Percentiles rank a stretch among this genome's conserved stretches.
Conservation (phyloP, 2,329 filamentous ascomycete genomes). For the Aureobasidium musti region DNA sequence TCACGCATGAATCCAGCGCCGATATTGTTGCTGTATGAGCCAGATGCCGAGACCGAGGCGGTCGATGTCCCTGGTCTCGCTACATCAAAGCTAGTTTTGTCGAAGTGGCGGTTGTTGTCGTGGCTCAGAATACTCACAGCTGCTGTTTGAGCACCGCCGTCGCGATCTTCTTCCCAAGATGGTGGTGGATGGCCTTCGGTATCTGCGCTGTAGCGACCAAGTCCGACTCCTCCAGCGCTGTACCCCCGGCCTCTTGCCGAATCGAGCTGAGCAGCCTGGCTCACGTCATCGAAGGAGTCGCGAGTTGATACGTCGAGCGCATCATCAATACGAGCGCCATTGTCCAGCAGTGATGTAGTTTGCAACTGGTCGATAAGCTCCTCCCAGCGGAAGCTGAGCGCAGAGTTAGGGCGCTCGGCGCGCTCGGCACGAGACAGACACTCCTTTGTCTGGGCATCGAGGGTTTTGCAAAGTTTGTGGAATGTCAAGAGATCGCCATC, state of each 20-base stretch:
- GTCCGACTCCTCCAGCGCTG: constrained; percentile 4
- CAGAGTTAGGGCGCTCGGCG: constrained; percentile 54
- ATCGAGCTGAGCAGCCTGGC: neutral
- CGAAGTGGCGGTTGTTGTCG: constrained; percentile 23
- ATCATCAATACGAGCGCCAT: constrained; percentile 37
- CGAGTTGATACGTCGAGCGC: constrained; percentile 34
- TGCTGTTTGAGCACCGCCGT: constrained; percentile 32
- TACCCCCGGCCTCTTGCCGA: constrained; percentile 5
- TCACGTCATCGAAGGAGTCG: constrained; percentile 31
- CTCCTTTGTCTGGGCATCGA: constrained; percentile 53
- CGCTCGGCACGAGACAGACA: constrained; percentile 56
- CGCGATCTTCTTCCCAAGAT: constrained; percentile 30
- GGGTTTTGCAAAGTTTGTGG: constrained; percentile 52
- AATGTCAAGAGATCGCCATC: constrained; percentile 54
- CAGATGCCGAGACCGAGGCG: constrained; percentile 10
- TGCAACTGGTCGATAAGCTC: constrained; percentile 53
- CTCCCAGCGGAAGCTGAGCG: constrained; percentile 54
- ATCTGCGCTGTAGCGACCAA: constrained; percentile 7
- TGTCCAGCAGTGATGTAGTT: constrained; percentile 35
- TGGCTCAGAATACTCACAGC: constrained; percentile 29
- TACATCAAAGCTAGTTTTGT: constrained; percentile 13
- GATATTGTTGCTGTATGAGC: constrained; percentile 18
- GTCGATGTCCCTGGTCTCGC: neutral
- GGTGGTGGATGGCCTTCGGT: constrained; percentile 21
- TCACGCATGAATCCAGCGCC: constrained; percentile 10